Base-by-base conservation (phyloP, 2,329 filamentous ascomycete species). In the Claviceps pusilla region DNA sequence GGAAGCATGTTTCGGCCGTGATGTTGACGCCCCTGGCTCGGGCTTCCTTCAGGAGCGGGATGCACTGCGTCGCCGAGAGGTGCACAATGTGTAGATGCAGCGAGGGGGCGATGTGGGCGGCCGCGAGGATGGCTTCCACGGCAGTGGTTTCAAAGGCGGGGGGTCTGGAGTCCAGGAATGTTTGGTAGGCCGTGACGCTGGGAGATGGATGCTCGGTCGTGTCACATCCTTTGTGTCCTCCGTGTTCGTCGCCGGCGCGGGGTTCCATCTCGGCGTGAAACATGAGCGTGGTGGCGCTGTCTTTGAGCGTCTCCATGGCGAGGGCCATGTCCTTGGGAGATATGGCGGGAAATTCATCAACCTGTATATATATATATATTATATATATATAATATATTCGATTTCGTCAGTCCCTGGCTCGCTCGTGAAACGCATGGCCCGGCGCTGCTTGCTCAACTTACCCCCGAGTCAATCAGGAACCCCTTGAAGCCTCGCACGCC, bases 201-300 rank as follows among this genome's bases (percentile, higher is more conserved):
- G 39, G 2, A 24, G 35, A 11, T 41, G 16, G 31, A 9, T 33
- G 31, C 5, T 9, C 9, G 5, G 31, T 33, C 31, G 31, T 33
- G 31, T 33, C 31, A 33, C 9, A 9, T 33, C 31, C 31, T 33
- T 33, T 5, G 9, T 33, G 5, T 33, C 31, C 31, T 9, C 31
- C 31, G 31, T 33, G 5, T 5, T 33, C 31, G 31, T 33, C 5
- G 31, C 82, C 80, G 51, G 86, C 72, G 19, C 89, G 87, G n/a
- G 91, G 89, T 12, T 94, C 84, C 89, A 96, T 97, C 70, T 98
- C 93, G 55, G 93, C 93, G 66, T 98, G 93, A 73, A 98, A 98
- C 91, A 98, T 97, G 62, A 97, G 82, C 0, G 89, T 95, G 2
- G 93, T 97, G 19, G 88, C 79, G 53, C 84, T 79, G 61, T 88